A percentile compares a stretch with the other conserved stretches of the same genome.
phyloP scores from a whole-genome alignment of 148 eudicot species.

The Camellia lanceoleosa region DNA sequence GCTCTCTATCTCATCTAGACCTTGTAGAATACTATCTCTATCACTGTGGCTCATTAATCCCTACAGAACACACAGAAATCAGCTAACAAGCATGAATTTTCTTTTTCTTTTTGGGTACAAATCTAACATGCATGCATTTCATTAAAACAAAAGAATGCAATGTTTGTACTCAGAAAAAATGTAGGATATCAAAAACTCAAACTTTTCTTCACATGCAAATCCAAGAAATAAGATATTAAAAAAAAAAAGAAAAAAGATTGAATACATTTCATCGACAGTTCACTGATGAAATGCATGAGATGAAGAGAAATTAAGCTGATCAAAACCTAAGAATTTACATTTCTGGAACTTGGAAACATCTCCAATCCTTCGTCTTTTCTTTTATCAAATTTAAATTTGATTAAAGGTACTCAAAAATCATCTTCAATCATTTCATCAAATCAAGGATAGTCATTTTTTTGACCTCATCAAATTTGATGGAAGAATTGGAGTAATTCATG shows the following conservation, averaged over 20 bases:
- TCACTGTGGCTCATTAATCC: constrained; percentile 65
- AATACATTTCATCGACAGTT: neutral
- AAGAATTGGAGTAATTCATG: no score
- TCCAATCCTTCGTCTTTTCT: no score
- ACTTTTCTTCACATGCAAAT: neutral
- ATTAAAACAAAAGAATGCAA: neutral
- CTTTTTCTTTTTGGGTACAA: no score
- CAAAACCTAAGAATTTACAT: neutral
- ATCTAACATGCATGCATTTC: neutral
- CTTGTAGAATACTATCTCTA: constrained; percentile 64
- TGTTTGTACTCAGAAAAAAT: neutral
- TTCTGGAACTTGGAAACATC: neutral
- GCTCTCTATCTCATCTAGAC: constrained; percentile 68
- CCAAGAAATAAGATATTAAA: constrained; percentile 8
- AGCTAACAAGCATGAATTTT: constrained; percentile 8
- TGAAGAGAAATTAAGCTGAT: neutral
- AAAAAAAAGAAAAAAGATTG: no score
- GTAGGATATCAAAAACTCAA: neutral
- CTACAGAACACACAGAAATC: constrained; percentile 34
- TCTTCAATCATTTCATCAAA: no score
- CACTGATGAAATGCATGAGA: neutral
- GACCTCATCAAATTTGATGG: no score
- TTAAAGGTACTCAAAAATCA: no score
- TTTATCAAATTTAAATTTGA: no score
- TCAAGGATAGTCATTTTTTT: no score